phyloP scores from a whole-genome alignment of 306 rosid genomes.

The Dalbergia cultrata region DNA sequence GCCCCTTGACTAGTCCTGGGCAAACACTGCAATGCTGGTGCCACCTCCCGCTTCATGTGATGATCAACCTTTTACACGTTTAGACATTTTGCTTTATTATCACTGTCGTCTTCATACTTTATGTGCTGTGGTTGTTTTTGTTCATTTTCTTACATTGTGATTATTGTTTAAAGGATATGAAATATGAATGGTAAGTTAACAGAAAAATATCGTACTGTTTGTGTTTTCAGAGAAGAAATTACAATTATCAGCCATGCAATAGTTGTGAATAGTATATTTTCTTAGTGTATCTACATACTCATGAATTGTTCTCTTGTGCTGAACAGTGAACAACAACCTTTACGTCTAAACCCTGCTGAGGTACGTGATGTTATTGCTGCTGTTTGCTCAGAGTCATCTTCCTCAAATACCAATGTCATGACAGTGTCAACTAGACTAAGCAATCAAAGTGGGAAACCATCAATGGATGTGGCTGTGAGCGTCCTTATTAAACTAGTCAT shows the following conservation, averaged over 20 bases:
- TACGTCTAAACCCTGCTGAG: slow-evolving; percentile 96
- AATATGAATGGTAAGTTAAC: neutral
- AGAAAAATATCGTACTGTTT: slow-evolving; percentile 23
- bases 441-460: slow-evolving; percentile 83
- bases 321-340: slow-evolving; percentile 96
- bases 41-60: neutral
- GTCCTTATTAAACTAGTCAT: slow-evolving; percentile 95
- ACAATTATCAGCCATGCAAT: neutral
- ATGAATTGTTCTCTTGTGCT: slow-evolving; percentile 55
- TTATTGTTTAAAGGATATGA: neutral
- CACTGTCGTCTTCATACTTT: neutral
- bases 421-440: slow-evolving; percentile 73
- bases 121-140: no score
- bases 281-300: slow-evolving; percentile 47
- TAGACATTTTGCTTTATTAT: neutral
- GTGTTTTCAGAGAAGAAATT: slow-evolving; percentile 22
- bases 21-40: no score
- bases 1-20: no score
- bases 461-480: slow-evolving; percentile 98
- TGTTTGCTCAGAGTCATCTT: slow-evolving; percentile 92
- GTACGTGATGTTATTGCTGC: slow-evolving; percentile 97
- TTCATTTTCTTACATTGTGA: slow-evolving; percentile 2
- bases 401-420: slow-evolving; percentile 62
- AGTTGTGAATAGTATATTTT: slow-evolving; percentile 39
- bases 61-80: slow-evolving; percentile 2